Base-by-base conservation (phyloP, 306 rosid species). In the Luffa aegyptiaca region DNA sequence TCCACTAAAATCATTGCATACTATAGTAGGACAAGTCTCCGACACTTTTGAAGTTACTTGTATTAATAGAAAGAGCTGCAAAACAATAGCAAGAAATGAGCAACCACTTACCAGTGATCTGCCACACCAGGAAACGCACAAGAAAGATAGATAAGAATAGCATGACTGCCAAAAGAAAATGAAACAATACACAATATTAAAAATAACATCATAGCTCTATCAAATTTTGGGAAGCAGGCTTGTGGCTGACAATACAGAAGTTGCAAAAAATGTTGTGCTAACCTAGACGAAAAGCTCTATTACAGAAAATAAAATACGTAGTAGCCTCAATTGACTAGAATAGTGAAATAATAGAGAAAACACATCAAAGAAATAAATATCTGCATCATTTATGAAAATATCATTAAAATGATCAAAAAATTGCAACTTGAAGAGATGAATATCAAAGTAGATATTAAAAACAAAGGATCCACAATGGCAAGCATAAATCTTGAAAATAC, bases 61-160 rank as follows among this genome's bases (percentile, higher is more conserved):
- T 31, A 72, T 72, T 48, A 26, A 72, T 48, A 16, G n/a, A 52
- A 48, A 35, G 8, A 74, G 11, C 58, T 17, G 10, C 44, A 10
- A 48, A 76, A 42, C 20, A 39, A 41, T 42, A 37, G 17, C 16
- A 20, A 85, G 82, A 81, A 59, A 75, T 63, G 59, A 82, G 80
- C 18, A 82, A 61, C 58, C 63, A 82, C 87, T 90, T 83, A 94
- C 98, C 98, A 94, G 79, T 92, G 92, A 72, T 94, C 92, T 55
- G 92, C 80, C 59, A 90, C 86, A 74, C 98, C 98, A 9, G 98
- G 97, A 85, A 92, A 94, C 21, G 90, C 92, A 80, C 88, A 85
- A 83, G 93, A 85, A 33, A 94, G 88, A 80, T 92, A 94, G 81
- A 86, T 82, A 68, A 92, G 94, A 87, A 94, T 89, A 53, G 98